Percentiles rank a stretch among this genome's conserved stretches.
These are phyloP conservation scores for Aegilops tauschii DNA, from an alignment of 176 grass and related monocot genomes.

Conservation along the genomic window DNA sequence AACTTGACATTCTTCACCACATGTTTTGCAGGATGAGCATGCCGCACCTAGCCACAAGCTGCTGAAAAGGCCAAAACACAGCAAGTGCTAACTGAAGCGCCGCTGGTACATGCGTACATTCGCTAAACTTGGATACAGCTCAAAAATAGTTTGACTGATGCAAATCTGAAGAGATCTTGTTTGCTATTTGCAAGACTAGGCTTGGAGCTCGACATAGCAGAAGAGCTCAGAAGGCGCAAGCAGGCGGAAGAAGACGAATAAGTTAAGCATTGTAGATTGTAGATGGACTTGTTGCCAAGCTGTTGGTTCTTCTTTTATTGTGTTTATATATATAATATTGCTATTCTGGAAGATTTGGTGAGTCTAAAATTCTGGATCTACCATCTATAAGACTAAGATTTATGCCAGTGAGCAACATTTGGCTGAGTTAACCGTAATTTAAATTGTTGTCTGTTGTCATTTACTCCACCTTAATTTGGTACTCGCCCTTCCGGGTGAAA, in stretches of 20 bases:
- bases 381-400: neutral
- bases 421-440: neutral
- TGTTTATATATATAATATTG: neutral
- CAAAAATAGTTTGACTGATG: neutral
- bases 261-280: constrained; percentile 7
- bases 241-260: neutral
- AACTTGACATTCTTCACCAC: neutral
- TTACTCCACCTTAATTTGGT: neutral
- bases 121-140: neutral
- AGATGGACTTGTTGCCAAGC: constrained; percentile 1
- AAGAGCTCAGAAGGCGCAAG: neutral
- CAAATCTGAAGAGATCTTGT: neutral
- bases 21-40: constrained; percentile 73
- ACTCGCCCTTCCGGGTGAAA: too few species aligned
- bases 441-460: neutral
- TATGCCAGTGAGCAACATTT: neutral
- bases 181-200: constrained; percentile 22
- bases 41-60: constrained; percentile 62
- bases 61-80: constrained; percentile 61
- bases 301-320: neutral
- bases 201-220: neutral
- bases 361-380: neutral
- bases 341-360: neutral
- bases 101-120: neutral
- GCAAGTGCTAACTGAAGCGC: constrained; percentile 51